Conservation (phyloP, 306 rosid genomes). For the Aeschynomene evenia region DNA sequence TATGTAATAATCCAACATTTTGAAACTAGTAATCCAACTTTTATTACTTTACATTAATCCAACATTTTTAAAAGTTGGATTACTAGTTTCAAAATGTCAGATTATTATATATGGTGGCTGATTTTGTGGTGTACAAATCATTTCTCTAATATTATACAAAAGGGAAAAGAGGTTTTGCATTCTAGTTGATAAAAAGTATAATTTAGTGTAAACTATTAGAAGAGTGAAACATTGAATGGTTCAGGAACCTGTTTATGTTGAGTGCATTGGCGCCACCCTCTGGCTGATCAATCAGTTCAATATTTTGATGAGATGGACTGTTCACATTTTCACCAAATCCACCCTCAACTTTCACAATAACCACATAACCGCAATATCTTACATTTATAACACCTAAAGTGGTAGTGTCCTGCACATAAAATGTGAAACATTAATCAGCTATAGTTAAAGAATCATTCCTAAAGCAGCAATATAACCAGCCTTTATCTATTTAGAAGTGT, state of each 20-base stretch:
- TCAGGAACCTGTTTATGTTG: constrained; percentile 75
- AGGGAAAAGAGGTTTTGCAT: not conserved
- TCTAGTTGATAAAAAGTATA: not conserved
- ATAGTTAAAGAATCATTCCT: constrained; percentile 30
- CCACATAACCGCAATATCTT: constrained; percentile 79
- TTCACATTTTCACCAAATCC: constrained; percentile 43
- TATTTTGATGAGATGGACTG: constrained; percentile 53
- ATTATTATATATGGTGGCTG: no score
- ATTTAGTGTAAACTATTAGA: not conserved
- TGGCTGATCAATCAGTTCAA: constrained; percentile 75
- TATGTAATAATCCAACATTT: no score
- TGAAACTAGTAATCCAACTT: no score
- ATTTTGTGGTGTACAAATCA: no score
- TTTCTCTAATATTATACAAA: not conserved
- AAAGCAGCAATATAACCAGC: constrained; percentile 15
- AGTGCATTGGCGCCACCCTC: constrained; percentile 98
- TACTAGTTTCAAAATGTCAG: no score
- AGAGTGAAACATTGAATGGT: not conserved
- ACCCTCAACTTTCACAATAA: constrained; percentile 71
- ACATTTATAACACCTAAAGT: constrained; percentile 83
- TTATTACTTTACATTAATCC: no score
- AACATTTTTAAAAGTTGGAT: no score
- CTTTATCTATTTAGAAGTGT: constrained; percentile 28
- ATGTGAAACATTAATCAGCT: constrained; percentile 26
- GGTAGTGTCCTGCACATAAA: constrained; percentile 67